Evolutionary conservation across 345 rosid species (phyloP), one percentile per base, ranked within the genome.

Genomic region (Citrus hindsii): DNA sequence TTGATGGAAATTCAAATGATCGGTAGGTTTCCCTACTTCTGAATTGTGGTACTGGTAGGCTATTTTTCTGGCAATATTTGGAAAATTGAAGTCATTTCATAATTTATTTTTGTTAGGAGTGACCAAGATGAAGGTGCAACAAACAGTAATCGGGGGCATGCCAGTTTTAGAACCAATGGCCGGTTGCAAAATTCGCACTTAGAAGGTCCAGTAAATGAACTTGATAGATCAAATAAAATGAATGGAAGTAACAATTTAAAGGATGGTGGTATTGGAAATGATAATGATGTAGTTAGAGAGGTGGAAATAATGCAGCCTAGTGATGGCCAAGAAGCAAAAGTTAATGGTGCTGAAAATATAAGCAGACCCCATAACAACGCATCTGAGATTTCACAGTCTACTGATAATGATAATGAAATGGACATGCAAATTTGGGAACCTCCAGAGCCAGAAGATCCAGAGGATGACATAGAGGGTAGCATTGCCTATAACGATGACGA

Each of bases 391-490:
- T 77, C 79, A 66, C 33, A 14, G 18, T 74, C 73, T 71, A 81
- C 66, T 71, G 73, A 46, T 76, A 76, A 71, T 76, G 73, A 38
- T 76, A 76, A 71, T 75, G 91, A 84, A 68, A 77, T 78, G 73
- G 88, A 86, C 77, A 71, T 71, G 5, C 75, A 73, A 22, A 74
- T 88, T 64, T 96, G 99, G 99, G 95, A 92, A 30, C 92, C 98
- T 33, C 99, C 99, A 4, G 98, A 90, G 83, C 82, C 97, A 32
- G 95, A 90, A 69, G 89, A 88, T 42, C 86, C 88, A 0, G 93
- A 86, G 73, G 91, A 87, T 82, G 93, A 92, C 37, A 30, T 81
- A 73, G 94, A 88, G 62, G 86, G 82, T 62, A 84, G 89, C 74
- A 78, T 87, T 82, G 90, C 88, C 25, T 84, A 82, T 85, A 79